A percentile compares a stretch with the other conserved stretches of the same genome.
Evolutionary conservation across 2,329 filamentous ascomycete genomes (phyloP).

Genomic region (Madurella fahalii): DNA sequence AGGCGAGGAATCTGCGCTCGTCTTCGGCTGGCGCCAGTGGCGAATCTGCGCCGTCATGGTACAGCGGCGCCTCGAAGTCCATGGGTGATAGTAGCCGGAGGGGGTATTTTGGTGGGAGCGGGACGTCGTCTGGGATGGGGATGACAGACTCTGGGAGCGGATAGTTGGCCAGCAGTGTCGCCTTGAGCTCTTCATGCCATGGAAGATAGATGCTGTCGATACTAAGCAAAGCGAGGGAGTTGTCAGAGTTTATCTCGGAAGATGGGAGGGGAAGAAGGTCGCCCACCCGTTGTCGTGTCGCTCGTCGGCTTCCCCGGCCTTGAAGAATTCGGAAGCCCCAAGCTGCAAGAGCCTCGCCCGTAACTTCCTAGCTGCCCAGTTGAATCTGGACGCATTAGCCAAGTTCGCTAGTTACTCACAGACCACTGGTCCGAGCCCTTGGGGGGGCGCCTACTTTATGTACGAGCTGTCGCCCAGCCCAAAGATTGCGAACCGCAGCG

Average conservation of each 20-base stretch:
- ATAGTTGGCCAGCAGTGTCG: constrained; percentile 60
- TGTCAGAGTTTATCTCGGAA: not conserved
- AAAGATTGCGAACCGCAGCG: constrained; percentile 76
- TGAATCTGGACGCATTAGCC: constrained; percentile 57
- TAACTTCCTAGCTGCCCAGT: constrained; percentile 87
- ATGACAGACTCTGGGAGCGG: constrained; percentile 64
- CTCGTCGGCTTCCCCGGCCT: constrained; percentile 84
- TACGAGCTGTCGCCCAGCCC: constrained; percentile 95
- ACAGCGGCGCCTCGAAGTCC: not conserved
- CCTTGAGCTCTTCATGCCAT: constrained; percentile 67
- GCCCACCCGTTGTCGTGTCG: constrained; percentile 85
- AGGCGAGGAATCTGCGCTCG: constrained; percentile 15
- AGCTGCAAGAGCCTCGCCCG: constrained; percentile 80
- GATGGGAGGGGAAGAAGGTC: constrained; percentile 1
- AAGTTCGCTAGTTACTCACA: not conserved
- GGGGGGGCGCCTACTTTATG: constrained; percentile 60
- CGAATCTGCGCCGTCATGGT: not conserved
- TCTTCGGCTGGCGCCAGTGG: constrained; percentile 9
- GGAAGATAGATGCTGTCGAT: constrained; percentile 77
- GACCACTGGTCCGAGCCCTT: not conserved
- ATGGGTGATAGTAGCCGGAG: constrained; percentile 21
- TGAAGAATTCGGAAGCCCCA: constrained; percentile 71
- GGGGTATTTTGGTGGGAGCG: constrained; percentile 70
- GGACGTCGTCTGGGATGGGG: constrained; percentile 69
- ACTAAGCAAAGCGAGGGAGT: constrained; percentile 39